Evolutionary conservation across 768 basidiomycete genomes (phyloP), one percentile per base, ranked within the genome.

Genomic region (Pholiota microspora): DNA sequence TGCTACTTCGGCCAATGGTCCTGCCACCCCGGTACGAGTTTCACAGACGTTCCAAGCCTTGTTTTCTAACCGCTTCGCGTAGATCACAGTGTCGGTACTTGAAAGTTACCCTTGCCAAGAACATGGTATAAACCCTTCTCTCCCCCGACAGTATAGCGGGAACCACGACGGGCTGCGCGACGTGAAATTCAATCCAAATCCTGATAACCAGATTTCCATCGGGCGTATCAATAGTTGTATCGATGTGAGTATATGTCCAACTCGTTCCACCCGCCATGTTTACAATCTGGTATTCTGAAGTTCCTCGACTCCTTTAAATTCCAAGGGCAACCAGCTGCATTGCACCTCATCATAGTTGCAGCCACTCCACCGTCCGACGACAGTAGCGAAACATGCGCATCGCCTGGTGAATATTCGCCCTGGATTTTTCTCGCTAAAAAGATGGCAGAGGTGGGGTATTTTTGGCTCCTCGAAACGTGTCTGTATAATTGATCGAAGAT

Each of bases 341-440:
- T 76, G 3, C 82, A 86, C 63, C 71, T 85, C 25, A 72, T 85
- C 52, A 71, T 85, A 52, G 73, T 84, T 10, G 82, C 82, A 24
- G 80, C 77, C 36, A 78, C 79, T 21, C 49, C 74, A 1, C 80
- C 81, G 8, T 59, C 66, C 3, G 70, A 70, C 18, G 72, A 67
- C 56, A 56, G 64, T 49, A 59, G 56, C 44, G 49, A 68, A 47
- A 66, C 69, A 59, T 24, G 44, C 8, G 53, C 51, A 27, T 18
- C 53, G 8, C 54, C 49, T 44, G 55, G 55, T 53, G 69, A 60
- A 31, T 70, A 67, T 62, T 71, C 73, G 23, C 66, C 71, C 46
- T 79, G 78, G 76, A 63, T 68, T 42, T 62, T 69, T 21, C 67
- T 81, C 25, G 75, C 77, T 24, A 70, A 77, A 40, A 74, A 71